A percentile compares a stretch with the other conserved stretches of the same genome.
Evolutionary conservation across 2,329 filamentous ascomycete genomes (phyloP).

Genomic region (Sporothrix protearum): DNA sequence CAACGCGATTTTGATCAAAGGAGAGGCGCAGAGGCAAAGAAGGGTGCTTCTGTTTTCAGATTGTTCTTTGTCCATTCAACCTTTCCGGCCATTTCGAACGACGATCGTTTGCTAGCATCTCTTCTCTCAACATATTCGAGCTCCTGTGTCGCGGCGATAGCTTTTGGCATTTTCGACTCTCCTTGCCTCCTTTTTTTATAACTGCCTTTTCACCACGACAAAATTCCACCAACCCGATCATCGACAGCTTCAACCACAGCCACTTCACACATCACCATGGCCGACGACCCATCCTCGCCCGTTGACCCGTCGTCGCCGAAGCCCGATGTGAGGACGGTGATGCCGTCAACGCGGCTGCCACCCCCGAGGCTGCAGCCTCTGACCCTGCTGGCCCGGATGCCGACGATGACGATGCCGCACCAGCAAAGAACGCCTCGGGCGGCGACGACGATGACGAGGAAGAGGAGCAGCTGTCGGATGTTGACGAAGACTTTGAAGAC

Average conservation of each 20-base stretch:
- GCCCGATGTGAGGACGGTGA: constrained; percentile 26
- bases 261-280: constrained; percentile 1
- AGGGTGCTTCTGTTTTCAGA: neutral
- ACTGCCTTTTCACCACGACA: neutral
- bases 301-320: neutral
- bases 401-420: constrained; percentile 32
- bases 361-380: neutral
- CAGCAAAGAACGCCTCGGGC: constrained; percentile 35
- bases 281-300: constrained; percentile 14
- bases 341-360: constrained; percentile 1
- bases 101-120: neutral
- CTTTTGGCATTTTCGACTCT: neutral
- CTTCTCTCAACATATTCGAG: neutral
- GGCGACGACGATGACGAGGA: constrained; percentile 39
- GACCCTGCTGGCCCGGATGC: constrained; percentile 1
- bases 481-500: constrained; percentile 67
- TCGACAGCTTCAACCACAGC: neutral
- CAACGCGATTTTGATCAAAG: constrained; percentile 18
- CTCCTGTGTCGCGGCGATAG: neutral
- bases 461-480: constrained; percentile 61
- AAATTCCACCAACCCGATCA: no score
- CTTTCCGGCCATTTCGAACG: constrained; percentile 5
- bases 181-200: neutral
- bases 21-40: constrained; percentile 1
- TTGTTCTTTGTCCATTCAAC: neutral